phyloP scores from a whole-genome alignment of 495 filamentous ascomycete species.

The Aspergillus baeticus region DNA sequence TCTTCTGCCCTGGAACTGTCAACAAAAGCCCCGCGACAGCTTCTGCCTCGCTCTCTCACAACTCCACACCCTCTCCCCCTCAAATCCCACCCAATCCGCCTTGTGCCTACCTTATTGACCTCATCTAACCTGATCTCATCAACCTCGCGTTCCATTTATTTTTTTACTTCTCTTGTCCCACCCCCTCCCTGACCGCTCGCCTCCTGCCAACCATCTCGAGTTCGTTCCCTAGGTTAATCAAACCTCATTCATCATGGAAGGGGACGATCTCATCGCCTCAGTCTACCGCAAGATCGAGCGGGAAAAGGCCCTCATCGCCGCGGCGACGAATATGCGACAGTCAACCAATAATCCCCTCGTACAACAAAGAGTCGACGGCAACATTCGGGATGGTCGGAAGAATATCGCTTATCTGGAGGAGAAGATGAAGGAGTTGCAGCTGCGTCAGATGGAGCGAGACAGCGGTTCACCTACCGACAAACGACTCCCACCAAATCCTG shows the following conservation, averaged over 20 bases:
- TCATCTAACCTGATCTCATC: constrained; percentile 6
- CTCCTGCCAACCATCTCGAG: background rate
- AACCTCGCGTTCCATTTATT: background rate
- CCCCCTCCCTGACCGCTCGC: constrained; percentile 4
- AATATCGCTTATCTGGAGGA: constrained; percentile 95
- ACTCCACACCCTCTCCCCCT: constrained; percentile 5
- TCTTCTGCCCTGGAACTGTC: constrained; percentile 32
- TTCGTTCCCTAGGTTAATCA: constrained; percentile 3
- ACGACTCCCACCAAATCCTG: constrained; percentile 31
- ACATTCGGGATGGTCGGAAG: constrained; percentile 88
- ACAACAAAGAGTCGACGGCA: constrained; percentile 80
- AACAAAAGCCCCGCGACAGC: constrained; percentile 42
- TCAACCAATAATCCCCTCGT: constrained; percentile 90
- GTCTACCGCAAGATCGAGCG: constrained; percentile 97
- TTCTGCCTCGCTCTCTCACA: constrained; percentile 6
- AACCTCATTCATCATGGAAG: constrained; percentile 41
- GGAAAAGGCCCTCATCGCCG: constrained; percentile 93
- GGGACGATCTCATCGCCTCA: constrained; percentile 78
- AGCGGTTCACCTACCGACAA: constrained; percentile 43
- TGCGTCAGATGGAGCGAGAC: constrained; percentile 63
- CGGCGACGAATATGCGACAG: constrained; percentile 90
- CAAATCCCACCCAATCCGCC: constrained; percentile 26
- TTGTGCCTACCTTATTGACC: background rate
- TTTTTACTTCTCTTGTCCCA: background rate
- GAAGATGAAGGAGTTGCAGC: constrained; percentile 81